Conservation (phyloP, 345 rosid genomes). For the Camelina hispida region DNA sequence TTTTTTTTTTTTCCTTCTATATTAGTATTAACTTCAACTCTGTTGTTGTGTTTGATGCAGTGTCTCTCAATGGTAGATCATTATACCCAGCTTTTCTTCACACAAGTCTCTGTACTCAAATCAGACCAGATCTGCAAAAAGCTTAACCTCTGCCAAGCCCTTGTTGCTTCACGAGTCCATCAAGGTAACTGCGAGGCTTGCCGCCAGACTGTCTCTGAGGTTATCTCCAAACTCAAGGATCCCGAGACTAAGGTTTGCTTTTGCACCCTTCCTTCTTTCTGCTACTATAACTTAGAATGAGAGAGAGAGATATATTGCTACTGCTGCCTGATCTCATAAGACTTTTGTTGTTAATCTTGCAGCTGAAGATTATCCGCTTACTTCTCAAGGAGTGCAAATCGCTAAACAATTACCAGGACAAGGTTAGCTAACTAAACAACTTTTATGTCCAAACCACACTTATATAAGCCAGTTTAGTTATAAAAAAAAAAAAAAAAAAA, state of each 20-base stretch:
- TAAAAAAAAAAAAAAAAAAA: too few species aligned
- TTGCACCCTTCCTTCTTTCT: background rate
- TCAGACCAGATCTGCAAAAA: constrained; percentile 65
- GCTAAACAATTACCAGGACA: constrained; percentile 59
- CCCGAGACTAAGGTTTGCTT: constrained; percentile 88
- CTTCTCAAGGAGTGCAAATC: constrained; percentile 84
- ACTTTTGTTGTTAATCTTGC: background rate
- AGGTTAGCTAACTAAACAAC: constrained; percentile 55
- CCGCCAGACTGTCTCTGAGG: constrained; percentile 67
- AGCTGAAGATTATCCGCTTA: constrained; percentile 71
- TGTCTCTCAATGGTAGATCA: constrained; percentile 81
- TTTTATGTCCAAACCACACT: background rate
- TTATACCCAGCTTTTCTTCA: constrained; percentile 71
- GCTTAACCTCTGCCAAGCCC: constrained; percentile 62
- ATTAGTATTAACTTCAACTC: background rate
- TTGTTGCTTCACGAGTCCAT: constrained; percentile 47
- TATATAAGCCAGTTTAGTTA: background rate
- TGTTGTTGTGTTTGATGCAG: constrained; percentile 46
- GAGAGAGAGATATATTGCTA: background rate
- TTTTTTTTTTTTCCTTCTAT: background rate
- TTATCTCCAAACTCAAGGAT: constrained; percentile 74
- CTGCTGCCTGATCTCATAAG: background rate
- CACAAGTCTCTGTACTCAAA: constrained; percentile 56
- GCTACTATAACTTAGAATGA: background rate
- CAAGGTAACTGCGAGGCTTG: constrained; percentile 80